Base-by-base conservation (phyloP, 2,329 filamentous ascomycete species). In the Fusarium chaquense region DNA sequence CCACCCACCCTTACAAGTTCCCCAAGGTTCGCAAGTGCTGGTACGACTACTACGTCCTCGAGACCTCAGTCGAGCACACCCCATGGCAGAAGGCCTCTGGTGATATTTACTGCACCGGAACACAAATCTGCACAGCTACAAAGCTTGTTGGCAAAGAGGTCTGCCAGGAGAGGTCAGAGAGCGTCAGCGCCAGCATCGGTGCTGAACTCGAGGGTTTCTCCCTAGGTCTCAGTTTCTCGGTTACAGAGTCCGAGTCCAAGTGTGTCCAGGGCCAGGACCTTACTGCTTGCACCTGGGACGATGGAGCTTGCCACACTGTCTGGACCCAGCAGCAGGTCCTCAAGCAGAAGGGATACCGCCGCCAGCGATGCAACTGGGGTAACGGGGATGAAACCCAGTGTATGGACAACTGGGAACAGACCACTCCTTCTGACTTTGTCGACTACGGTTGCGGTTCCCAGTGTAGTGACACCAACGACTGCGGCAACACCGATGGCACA, bases 261-360 rank as follows among this genome's bases (percentile, higher is more conserved):
- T 62, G 57, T 22, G 57, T 62, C 6, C 13, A 20, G 15, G 59
- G 46, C 6, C 59, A 62, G 30, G 40, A 62, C 6, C n/a, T 55
- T 3, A 62, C 46, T 0, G 59, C 59, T 32, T 62, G 59, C 13
- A 33, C 33, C 2, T 62, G 57, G 59, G 41, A 62, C 3, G 59
- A 62, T 3, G 18, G 20, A 3, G 57, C 20, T 46, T 62, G 59
- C 12, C 59, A 62, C n/a, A 62, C 59, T 18, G 59, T 62, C n/a
- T 62, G 59, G 59, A 62, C 59, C n/a, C 58, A 62, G 32, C 58
- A 62, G 58, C 40, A 46, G 41, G 35, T 62, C 11, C n/a, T 62
- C 3, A 46, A 10, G 2, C 60, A 62, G 22, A 62, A 55, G 13
- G 58, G 60, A 10, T 62, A 62, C 10, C 60, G 60, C n/a, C 41